A percentile compares a stretch with the other conserved stretches of the same genome.
Conservation (phyloP, 192 early-diverging fungal species). For the Backusella luteola region DNA sequence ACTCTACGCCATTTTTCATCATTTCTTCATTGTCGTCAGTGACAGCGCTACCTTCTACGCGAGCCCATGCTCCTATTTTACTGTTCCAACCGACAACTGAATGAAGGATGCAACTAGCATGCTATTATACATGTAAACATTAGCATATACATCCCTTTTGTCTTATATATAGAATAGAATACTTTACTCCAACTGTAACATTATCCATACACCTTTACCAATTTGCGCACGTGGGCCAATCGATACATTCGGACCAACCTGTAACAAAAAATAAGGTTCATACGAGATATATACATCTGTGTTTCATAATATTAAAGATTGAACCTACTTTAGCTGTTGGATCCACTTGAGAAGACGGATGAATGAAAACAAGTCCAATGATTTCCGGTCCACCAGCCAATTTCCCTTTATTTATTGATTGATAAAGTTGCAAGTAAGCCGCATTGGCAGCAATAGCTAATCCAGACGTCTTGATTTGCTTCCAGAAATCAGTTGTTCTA, state of each 20-base stretch:
- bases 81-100: conserved; percentile 93
- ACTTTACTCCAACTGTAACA: conserved; percentile 67
- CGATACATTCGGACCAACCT: conserved; percentile 93
- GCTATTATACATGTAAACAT: conserved; percentile 37
- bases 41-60: conserved; percentile 85
- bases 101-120: conserved; percentile 83
- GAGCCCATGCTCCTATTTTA: conserved; percentile 90
- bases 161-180: background rate
- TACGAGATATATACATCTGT: background rate
- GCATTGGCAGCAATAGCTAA: conserved; percentile 95
- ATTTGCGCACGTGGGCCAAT: conserved; percentile 88
- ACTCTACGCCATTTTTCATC: conserved; percentile 79
- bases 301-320: background rate
- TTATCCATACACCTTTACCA: conserved; percentile 92
- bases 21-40: conserved; percentile 68
- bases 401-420: conserved; percentile 57
- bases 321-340: conserved; percentile 66
- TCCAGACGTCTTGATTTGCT: conserved; percentile 90
- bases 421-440: conserved; percentile 84
- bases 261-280: background rate
- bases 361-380: conserved; percentile 90
- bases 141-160: background rate
- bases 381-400: conserved; percentile 72
- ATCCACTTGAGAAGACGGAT: conserved; percentile 92
- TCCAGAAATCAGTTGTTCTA: conserved; percentile 89